Conservation (phyloP, 139 green algal genomes). For the Auxenochlorella pyrenoidosa region DNA sequence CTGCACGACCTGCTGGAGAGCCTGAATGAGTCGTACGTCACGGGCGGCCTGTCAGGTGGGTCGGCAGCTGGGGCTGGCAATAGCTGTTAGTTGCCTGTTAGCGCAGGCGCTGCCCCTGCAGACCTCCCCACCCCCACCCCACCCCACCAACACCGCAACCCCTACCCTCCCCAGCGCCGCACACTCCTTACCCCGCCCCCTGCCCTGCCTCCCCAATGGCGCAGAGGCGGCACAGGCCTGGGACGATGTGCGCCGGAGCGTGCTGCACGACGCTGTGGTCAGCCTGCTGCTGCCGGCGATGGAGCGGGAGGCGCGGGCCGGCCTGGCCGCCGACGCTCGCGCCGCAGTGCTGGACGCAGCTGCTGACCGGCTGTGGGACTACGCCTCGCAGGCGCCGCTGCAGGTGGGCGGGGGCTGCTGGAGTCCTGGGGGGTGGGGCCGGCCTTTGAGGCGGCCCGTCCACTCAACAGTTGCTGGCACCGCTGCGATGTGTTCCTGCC, state of each 20-base stretch:
- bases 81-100: neutral
- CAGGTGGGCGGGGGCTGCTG: slow-evolving; percentile 5
- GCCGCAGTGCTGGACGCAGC: slow-evolving; percentile 27
- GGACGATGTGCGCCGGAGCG: slow-evolving; percentile 68
- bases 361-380: slow-evolving; percentile 57
- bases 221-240: slow-evolving; percentile 53
- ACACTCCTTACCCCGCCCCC: neutral
- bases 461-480: no score
- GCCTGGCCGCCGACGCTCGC: slow-evolving; percentile 47
- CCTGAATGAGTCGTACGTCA: slow-evolving; percentile 1
- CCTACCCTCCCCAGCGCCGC: no score
- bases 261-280: slow-evolving; percentile 66
- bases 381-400: slow-evolving; percentile 52
- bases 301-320: slow-evolving; percentile 55
- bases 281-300: slow-evolving; percentile 69
- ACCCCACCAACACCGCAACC: no score
- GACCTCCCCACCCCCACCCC: no score
- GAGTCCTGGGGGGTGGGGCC: neutral
- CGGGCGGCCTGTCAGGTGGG: slow-evolving; percentile 21
- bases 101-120: no score
- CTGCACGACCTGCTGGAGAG: neutral
- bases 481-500: neutral
- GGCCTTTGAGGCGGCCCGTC: neutral
- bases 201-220: neutral
- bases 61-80: neutral